These are phyloP conservation scores for Paraphaeosphaeria sporulosa DNA, from an alignment of 2,329 filamentous ascomycete species.

Conservation along the genomic window DNA sequence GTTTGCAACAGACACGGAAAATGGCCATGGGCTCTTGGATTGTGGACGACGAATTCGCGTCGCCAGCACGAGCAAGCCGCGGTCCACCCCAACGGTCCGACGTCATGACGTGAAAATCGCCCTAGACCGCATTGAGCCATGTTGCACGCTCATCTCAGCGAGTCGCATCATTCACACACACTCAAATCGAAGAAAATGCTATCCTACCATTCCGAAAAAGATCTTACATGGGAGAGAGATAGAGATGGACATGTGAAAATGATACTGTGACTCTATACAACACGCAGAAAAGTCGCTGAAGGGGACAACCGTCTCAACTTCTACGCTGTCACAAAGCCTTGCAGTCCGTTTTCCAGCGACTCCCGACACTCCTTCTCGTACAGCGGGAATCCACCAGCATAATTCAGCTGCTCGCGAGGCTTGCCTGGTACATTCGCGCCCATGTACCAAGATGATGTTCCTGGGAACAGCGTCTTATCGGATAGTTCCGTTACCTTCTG, in stretches of 20 bases:
- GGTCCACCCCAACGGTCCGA: slow-evolving; percentile 12
- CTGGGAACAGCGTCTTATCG: slow-evolving; percentile 52
- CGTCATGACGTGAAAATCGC: slow-evolving; percentile 17
- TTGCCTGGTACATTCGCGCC: slow-evolving; percentile 57
- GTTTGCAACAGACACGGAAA: slow-evolving; percentile 28
- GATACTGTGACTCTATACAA: not conserved
- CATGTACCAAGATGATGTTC: slow-evolving; percentile 54
- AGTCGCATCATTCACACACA: not conserved
- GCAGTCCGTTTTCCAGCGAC: slow-evolving; percentile 47
- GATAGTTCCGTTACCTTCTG: slow-evolving; percentile 50
- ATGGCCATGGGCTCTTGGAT: slow-evolving; percentile 31
- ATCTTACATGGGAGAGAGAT: no score
- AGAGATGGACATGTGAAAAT: no score
- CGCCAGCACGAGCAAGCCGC: slow-evolving; percentile 16
- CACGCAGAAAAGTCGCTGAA: not conserved
- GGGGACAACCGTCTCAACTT: not conserved
- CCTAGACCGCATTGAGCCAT: not conserved
- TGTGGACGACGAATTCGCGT: slow-evolving; percentile 8
- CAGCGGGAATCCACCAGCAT: slow-evolving; percentile 51
- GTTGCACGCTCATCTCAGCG: not conserved
- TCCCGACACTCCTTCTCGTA: slow-evolving; percentile 51
- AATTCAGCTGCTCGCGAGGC: slow-evolving; percentile 55
- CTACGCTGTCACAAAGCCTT: slow-evolving; percentile 45
- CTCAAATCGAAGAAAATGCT: no score
- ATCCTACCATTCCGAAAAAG: no score